phyloP scores from a whole-genome alignment of 1,139 yeast species.

The Arxiozyma bovina region DNA sequence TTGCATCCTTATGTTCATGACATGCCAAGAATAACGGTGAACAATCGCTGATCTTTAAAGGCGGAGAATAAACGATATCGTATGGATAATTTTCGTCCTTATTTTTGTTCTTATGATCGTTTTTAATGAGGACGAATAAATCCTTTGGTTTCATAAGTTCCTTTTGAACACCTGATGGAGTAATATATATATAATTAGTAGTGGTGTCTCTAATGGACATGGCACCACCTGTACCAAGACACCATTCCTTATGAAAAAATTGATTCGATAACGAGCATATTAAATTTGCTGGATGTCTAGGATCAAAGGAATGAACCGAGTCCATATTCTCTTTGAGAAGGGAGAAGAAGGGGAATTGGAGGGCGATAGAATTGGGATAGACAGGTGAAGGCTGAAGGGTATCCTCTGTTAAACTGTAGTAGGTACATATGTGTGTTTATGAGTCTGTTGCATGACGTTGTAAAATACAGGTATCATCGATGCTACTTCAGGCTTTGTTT shows the following conservation, averaged over 20 bases:
- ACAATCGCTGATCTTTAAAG: conserved; percentile 87
- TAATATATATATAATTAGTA: conserved; percentile 53
- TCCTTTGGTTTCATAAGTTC: conserved; percentile 78
- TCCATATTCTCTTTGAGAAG: neutral
- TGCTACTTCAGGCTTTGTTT: too few relatives aligned
- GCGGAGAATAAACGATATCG: conserved; percentile 51
- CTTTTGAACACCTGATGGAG: conserved; percentile 94
- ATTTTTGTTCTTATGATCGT: conserved; percentile 31
- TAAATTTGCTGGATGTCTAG: conserved; percentile 72
- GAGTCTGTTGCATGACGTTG: too few relatives aligned
- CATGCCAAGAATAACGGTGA: conserved; percentile 82
- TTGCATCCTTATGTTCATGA: conserved; percentile 64
- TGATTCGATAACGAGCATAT: conserved; percentile 73
- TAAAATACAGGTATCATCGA: too few relatives aligned
- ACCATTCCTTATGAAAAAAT: conserved; percentile 82
- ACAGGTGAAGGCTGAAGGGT: too few relatives aligned
- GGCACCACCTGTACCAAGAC: conserved; percentile 95
- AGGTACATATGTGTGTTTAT: too few relatives aligned
- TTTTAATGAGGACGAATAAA: conserved; percentile 54
- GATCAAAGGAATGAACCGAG: conserved; percentile 37
- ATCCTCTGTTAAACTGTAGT: too few relatives aligned
- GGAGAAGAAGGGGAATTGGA: too few relatives aligned
- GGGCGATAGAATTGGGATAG: too few relatives aligned
- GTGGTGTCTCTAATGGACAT: conserved; percentile 63
- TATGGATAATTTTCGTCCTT: conserved; percentile 20